Conservation (phyloP, 495 filamentous ascomycete species). For the Physcia stellaris region DNA sequence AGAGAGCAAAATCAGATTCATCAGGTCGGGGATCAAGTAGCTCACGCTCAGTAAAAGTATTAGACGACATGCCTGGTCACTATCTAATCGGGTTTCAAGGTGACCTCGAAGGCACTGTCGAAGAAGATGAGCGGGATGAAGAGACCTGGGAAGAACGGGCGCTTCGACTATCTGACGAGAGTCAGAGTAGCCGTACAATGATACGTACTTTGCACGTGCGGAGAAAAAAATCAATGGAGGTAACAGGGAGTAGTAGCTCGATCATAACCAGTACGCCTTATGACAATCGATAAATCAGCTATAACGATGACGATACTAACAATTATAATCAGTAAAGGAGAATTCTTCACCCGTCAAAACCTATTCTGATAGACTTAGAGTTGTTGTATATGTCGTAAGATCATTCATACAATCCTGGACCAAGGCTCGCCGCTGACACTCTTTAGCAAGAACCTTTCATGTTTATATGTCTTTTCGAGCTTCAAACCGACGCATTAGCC, state of each 20-base stretch:
- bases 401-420: too few relatives aligned
- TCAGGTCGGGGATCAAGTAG: too few relatives aligned
- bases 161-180: constrained; percentile 9
- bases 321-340: too few relatives aligned
- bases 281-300: too few relatives aligned
- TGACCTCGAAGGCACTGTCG: constrained; percentile 29
- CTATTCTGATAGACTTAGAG: constrained; percentile 40
- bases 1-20: constrained; percentile 1
- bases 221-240: constrained; percentile 9
- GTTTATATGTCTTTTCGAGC: constrained; percentile 77
- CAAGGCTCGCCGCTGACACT: too few relatives aligned
- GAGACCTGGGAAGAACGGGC: neutral
- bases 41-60: neutral
- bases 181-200: constrained; percentile 30
- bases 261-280: neutral
- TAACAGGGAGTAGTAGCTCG: neutral
- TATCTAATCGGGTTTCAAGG: constrained; percentile 63
- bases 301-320: too few relatives aligned
- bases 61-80: constrained; percentile 28
- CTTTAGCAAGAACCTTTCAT: constrained; percentile 72
- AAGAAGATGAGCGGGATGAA: constrained; percentile 8
- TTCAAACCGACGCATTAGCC: constrained; percentile 49
- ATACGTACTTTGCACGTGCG: constrained; percentile 37
- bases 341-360: too few relatives aligned
- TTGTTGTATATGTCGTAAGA: constrained; percentile 54